Conservation (phyloP, 495 filamentous ascomycete species). For the Penicillium coprophilum region DNA sequence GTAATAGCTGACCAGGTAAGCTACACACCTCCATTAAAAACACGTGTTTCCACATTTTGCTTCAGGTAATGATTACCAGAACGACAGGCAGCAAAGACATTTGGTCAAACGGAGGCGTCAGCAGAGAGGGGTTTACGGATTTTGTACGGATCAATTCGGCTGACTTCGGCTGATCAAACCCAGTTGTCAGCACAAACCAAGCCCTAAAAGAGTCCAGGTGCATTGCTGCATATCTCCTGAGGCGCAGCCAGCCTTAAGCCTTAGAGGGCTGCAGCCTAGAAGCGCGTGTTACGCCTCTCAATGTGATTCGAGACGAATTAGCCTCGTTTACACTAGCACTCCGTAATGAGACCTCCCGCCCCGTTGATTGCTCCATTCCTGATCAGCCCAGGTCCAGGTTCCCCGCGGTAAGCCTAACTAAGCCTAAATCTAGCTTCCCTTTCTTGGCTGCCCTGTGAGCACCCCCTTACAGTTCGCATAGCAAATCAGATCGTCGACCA, state of each 20-base stretch:
- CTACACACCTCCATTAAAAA: background rate
- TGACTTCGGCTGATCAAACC: background rate
- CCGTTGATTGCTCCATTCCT: background rate
- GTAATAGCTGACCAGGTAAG: background rate
- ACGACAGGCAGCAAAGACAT: background rate
- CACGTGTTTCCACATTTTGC: conserved; percentile 9
- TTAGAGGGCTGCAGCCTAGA: conserved; percentile 41
- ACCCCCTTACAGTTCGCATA: conserved; percentile 18
- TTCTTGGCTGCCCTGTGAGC: background rate
- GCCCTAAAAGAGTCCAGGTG: background rate
- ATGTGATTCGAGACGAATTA: conserved; percentile 1
- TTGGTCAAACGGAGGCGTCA: background rate
- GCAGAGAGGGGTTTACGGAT: background rate
- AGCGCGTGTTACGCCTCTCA: conserved; percentile 12
- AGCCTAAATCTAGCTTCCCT: background rate
- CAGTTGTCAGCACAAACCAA: background rate
- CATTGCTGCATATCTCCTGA: conserved; percentile 4
- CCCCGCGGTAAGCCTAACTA: conserved; percentile 18
- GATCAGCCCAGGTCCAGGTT: conserved; percentile 6
- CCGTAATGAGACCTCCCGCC: background rate
- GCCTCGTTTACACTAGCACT: conserved; percentile 1
- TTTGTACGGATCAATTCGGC: background rate
- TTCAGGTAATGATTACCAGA: conserved; percentile 17
- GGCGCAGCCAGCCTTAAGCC: conserved; percentile 38
- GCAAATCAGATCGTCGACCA: conserved; percentile 14